Base-by-base conservation (phyloP, 768 basidiomycete species). In the Saitozyma podzolica region DNA sequence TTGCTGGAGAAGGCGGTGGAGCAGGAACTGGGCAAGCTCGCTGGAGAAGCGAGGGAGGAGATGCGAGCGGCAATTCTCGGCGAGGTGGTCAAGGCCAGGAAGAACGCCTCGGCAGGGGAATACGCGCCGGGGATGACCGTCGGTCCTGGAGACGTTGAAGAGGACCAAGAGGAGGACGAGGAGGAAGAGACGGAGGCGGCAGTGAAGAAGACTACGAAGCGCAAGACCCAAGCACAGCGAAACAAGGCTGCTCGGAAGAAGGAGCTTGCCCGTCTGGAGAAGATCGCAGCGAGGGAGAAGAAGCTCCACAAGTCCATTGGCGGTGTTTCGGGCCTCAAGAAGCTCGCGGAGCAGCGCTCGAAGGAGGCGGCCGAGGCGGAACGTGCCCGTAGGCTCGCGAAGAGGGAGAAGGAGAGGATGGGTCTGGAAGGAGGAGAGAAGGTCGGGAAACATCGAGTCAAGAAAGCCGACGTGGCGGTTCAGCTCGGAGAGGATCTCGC, bases 401-500 rank as follows among this genome's bases (percentile, higher is more conserved):
- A 81, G 65, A 73, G 80, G 56, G 83, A 86, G 63, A 86, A 83
- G 64, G 85, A 82, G 72, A 81, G 80, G 47, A 78, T 80, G 40
- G 91, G 92, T 8, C 76, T 92, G 11, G 86, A 83, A 0, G 93
- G 70, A 10, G 78, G 93, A 0, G 84, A 86, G 77, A 86, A 84
- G 70, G 72, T 96, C 0, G 94, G 94, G 8, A 93, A 87, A 76
- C 87, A 94, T 70, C 83, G 83, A 43, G 88, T 94, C 0, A 86
- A 85, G 0, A 86, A 85, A 68, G 84, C 82, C 13, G 82, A 83
- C 41, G 84, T 93, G 5, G 89, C 88, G 50, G 92, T 97, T 14
- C 93, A 96, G 79, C 83, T 95, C 0, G 91, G 91, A 2, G 93
- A 95, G 65, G 91, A 96, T 73, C 79, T 96, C 54, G 89, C 85